A percentile compares a stretch with the other conserved stretches of the same genome.
Evolutionary conservation across 441 rosid genomes (phyloP).

Genomic region (Croton laevigatus): DNA sequence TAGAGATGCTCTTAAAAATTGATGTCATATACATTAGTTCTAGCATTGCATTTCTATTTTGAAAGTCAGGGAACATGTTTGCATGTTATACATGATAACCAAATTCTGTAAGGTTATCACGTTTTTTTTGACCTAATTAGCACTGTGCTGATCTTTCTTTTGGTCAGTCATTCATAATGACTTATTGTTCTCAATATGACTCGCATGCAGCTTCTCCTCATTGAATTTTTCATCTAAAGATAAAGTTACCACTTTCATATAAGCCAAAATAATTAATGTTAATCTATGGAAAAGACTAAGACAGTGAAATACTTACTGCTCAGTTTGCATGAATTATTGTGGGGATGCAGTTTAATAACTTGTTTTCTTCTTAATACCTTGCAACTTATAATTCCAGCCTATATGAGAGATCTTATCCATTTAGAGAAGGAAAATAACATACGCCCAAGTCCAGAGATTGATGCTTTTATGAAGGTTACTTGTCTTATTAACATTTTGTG

Average conservation of each 20-base stretch:
- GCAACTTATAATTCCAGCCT: constrained; percentile 36
- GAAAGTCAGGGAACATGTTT: background rate
- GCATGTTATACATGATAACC: background rate
- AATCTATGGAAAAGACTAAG: background rate
- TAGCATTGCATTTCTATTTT: background rate
- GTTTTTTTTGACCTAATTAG: background rate
- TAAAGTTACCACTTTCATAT: background rate
- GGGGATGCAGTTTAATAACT: background rate
- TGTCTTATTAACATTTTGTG: constrained; percentile 1
- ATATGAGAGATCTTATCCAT: constrained; percentile 57
- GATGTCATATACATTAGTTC: background rate
- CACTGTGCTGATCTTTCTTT: background rate
- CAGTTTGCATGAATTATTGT: background rate
- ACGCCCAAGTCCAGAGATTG: constrained; percentile 81
- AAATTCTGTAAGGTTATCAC: background rate
- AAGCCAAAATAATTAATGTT: background rate
- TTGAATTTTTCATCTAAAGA: background rate
- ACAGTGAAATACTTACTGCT: background rate
- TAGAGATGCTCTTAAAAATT: background rate
- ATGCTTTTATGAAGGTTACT: constrained; percentile 91
- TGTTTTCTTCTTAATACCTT: background rate
- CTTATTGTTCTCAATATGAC: background rate
- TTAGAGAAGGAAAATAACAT: constrained; percentile 70
- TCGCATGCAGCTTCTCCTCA: background rate
- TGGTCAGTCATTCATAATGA: background rate